Evolutionary conservation across 2,329 filamentous ascomycete genomes (phyloP).

Genomic region (Lasiodiplodia hormozganensis): DNA sequence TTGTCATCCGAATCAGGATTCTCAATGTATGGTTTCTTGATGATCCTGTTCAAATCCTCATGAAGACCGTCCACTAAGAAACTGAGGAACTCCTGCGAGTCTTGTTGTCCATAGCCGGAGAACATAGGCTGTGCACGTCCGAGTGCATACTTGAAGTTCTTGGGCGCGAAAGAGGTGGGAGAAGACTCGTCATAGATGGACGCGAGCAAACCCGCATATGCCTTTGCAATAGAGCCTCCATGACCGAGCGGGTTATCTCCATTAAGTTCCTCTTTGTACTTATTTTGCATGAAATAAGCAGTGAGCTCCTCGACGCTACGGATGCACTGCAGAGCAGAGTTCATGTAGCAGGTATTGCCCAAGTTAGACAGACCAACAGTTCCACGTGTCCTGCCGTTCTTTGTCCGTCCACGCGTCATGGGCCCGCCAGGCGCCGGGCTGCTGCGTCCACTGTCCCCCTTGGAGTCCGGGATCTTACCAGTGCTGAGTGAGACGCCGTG

Average conservation of each 20-base stretch:
- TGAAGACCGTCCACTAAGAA: slow-evolving; percentile 94
- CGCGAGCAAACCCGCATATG: slow-evolving; percentile 77
- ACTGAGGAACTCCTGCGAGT: slow-evolving; percentile 95
- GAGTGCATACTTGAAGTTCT: slow-evolving; percentile 81
- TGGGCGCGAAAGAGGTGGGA: slow-evolving; percentile 74
- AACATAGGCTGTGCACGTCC: slow-evolving; percentile 84
- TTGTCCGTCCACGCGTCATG: slow-evolving; percentile 74
- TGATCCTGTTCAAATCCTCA: slow-evolving; percentile 91
- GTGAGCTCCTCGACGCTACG: slow-evolving; percentile 92
- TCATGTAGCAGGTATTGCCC: slow-evolving; percentile 99
- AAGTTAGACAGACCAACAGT: slow-evolving; percentile 86
- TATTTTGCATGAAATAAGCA: slow-evolving; percentile 77
- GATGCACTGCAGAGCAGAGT: slow-evolving; percentile 93
- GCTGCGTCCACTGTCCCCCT: slow-evolving; percentile 64
- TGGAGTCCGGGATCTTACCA: slow-evolving; percentile 41
- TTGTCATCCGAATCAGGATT: slow-evolving; percentile 98
- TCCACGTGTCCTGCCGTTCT: slow-evolving; percentile 73
- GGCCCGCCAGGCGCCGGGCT: slow-evolving; percentile 69
- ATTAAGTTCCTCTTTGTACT: slow-evolving; percentile 84
- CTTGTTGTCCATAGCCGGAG: slow-evolving; percentile 93
- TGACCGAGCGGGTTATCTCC: slow-evolving; percentile 83
- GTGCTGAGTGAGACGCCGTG: slow-evolving; percentile 55
- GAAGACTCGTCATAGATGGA: slow-evolving; percentile 77
- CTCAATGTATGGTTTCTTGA: slow-evolving; percentile 96
- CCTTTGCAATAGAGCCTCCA: slow-evolving; percentile 82